These are phyloP conservation scores for Blastocystis sp. DNA, from an alignment of 352 stramenopile species.

Conservation along the genomic window DNA sequence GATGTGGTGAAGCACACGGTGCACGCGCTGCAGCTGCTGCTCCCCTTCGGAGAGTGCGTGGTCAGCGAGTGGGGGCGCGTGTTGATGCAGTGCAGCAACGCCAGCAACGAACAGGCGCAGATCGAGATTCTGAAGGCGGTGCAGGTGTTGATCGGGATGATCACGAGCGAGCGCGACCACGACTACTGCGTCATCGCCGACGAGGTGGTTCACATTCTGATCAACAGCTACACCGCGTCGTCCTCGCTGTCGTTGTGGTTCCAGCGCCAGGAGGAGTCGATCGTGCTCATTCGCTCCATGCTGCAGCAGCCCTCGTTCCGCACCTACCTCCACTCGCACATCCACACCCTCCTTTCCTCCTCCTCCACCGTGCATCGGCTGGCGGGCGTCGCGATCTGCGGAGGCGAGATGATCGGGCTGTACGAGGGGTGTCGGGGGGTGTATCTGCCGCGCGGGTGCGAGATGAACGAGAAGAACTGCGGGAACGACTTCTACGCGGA, in stretches of 20 bases:
- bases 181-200: not conserved
- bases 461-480: slow-evolving; percentile 13
- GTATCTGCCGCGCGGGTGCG: not conserved
- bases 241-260: not conserved
- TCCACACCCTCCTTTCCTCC: slow-evolving; percentile 1
- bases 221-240: not conserved
- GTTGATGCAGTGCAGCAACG: not conserved
- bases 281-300: slow-evolving; percentile 7
- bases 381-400: not conserved
- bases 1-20: not conserved
- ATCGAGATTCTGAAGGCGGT: not conserved
- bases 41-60: not conserved
- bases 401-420: slow-evolving; percentile 36
- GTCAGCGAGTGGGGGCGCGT: not conserved
- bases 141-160: not conserved
- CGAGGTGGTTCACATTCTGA: not conserved
- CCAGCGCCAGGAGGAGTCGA: not conserved
- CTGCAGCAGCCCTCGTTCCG: not conserved
- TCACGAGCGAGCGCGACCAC: not conserved
- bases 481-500: not conserved
- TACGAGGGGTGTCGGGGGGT: not conserved
- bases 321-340: not conserved
- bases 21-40: not conserved
- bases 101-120: not conserved
- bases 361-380: not conserved